Conservation (phyloP, 1,139 yeast genomes). For the Pichia sp. region DNA sequence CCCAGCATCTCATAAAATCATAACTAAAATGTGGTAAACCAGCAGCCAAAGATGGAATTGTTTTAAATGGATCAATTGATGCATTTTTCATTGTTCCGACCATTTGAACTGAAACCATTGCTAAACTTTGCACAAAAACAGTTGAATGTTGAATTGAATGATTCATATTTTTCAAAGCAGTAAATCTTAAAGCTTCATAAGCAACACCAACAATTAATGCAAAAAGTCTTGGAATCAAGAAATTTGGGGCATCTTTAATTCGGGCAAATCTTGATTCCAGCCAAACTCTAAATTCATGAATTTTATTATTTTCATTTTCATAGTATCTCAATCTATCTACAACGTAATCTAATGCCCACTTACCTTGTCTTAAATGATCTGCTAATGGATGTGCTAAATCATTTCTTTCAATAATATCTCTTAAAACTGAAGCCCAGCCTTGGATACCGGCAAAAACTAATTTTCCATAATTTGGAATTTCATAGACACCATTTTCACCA, state of each 20-base stretch:
- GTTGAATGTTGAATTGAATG: slow-evolving; percentile 53
- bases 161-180: slow-evolving; percentile 56
- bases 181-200: slow-evolving; percentile 70
- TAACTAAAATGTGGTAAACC: slow-evolving; percentile 92
- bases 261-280: slow-evolving; percentile 58
- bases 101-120: slow-evolving; percentile 85
- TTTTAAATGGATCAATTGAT: slow-evolving; percentile 59
- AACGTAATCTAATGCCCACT: slow-evolving; percentile 85
- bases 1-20: slow-evolving; percentile 97
- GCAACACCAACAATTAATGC: slow-evolving; percentile 74
- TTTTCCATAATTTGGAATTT: slow-evolving; percentile 65
- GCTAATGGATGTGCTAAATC: slow-evolving; percentile 81
- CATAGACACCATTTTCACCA: slow-evolving; percentile 68
- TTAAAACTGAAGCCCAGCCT: slow-evolving; percentile 80
- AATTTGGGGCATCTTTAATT: slow-evolving; percentile 64
- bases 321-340: slow-evolving; percentile 59
- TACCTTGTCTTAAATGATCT: slow-evolving; percentile 72
- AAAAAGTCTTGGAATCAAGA: slow-evolving; percentile 81
- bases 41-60: slow-evolving; percentile 81
- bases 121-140: slow-evolving; percentile 69
- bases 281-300: slow-evolving; percentile 58
- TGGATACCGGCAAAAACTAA: slow-evolving; percentile 85
- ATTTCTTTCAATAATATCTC: slow-evolving; percentile 58
- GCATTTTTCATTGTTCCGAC: slow-evolving; percentile 69
- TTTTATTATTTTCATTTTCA: slow-evolving; percentile 20